phyloP scores from a whole-genome alignment of 2,329 filamentous ascomycete genomes.

The Myriangium duriaei region DNA sequence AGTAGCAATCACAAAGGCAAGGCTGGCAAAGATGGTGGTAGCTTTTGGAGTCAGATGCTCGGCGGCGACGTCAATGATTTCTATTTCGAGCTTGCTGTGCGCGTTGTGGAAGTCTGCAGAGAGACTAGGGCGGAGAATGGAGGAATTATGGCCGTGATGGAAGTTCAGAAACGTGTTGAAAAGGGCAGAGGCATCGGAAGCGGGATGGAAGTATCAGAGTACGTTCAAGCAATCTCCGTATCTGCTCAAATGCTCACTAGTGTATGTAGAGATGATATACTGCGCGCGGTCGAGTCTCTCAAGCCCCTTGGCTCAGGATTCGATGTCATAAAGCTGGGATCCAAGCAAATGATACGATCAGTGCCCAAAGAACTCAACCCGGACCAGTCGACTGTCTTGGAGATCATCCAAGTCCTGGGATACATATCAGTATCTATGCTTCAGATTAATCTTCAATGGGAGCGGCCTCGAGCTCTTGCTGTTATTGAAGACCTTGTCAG shows the following conservation, averaged over 20 bases:
- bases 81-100: conserved; percentile 94
- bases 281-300: conserved; percentile 76
- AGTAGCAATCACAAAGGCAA: conserved; percentile 27
- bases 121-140: conserved; percentile 83
- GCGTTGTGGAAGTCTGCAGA: conserved; percentile 84
- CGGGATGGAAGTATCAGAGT: conserved; percentile 68
- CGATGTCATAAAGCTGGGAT: conserved; percentile 70
- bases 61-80: conserved; percentile 93
- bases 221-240: conserved; percentile 20
- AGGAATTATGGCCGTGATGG: conserved; percentile 71
- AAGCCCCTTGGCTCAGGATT: conserved; percentile 82
- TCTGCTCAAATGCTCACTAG: conserved; percentile 2
- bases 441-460: conserved; percentile 75
- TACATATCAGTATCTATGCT: conserved; percentile 87
- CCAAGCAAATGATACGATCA: conserved; percentile 76
- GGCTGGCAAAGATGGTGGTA: conserved; percentile 40
- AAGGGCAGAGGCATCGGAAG: conserved; percentile 65
- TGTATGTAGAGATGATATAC: conserved; percentile 61
- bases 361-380: conserved; percentile 91
- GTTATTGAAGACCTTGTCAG: conserved; percentile 81
- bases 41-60: conserved; percentile 85
- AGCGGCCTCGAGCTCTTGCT: conserved; percentile 69
- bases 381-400: conserved; percentile 83
- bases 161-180: conserved; percentile 65
- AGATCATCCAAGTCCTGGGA: conserved; percentile 79